These are phyloP conservation scores for Cubamyces sp. DNA, from an alignment of 768 basidiomycete species.

Conservation along the genomic window DNA sequence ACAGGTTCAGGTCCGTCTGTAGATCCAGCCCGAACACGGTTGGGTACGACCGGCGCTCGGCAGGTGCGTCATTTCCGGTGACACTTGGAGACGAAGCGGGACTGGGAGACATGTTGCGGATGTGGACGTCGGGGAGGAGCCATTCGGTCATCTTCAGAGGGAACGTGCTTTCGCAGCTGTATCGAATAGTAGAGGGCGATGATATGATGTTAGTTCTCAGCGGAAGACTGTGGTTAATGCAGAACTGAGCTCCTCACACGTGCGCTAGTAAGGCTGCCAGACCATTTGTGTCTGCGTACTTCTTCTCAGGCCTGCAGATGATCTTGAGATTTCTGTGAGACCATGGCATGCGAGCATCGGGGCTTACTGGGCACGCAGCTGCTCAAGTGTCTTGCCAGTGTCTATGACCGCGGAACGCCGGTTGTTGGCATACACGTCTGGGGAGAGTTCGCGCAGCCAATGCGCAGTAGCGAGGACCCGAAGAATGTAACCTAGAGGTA, in stretches of 20 bases:
- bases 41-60: background rate
- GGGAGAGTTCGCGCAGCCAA: conserved; percentile 66
- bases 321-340: background rate
- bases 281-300: conserved; percentile 69
- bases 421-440: conserved; percentile 74
- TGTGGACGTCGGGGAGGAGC: conserved; percentile 24
- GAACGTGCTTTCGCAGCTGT: conserved; percentile 68
- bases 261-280: conserved; percentile 72
- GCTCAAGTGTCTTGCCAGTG: conserved; percentile 59
- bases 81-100: background rate
- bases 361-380: conserved; percentile 52
- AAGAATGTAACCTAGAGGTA: conserved; percentile 61
- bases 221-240: background rate
- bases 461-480: conserved; percentile 81
- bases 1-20: conserved; percentile 51
- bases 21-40: conserved; percentile 72
- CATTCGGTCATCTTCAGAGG: conserved; percentile 74
- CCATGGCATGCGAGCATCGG: background rate
- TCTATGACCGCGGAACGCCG: conserved; percentile 71
- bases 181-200: background rate
- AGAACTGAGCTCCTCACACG: conserved; percentile 47
- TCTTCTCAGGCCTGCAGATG: conserved; percentile 54
- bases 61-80: too few species aligned
- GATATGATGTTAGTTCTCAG: background rate
- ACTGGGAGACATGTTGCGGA: background rate